Base-by-base conservation (phyloP, 2,329 filamentous ascomycete species). In the Coniochaeta ligniaria region DNA sequence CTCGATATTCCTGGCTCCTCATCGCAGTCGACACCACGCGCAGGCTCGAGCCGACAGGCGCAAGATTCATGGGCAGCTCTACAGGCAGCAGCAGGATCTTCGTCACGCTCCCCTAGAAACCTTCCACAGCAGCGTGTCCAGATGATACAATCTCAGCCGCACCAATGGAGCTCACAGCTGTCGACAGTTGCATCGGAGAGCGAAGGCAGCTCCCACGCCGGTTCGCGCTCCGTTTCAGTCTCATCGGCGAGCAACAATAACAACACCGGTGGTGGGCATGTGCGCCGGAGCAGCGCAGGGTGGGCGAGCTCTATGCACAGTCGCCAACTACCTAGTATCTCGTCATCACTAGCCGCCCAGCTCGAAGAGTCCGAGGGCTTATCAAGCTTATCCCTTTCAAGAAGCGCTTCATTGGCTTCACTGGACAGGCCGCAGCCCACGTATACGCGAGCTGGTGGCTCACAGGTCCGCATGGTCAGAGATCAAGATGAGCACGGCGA, bases 401-500 rank as follows among this genome's bases (percentile, higher is more conserved):
- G 72, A 61, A 76, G 70, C 60, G 77, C 76, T 52, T 80, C 81
- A 3, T 66, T 84, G 9, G 77, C 76, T 52, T 80, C 81, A 3
- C 66, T 84, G 8, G 82, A 85, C 28, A 74, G 75, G 7, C 83
- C 82, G 0, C 72, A 75, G 43, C 73, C 80, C 2, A 74, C 74
- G 11, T 78, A 78, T 65, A 67, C 73, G 59, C 75, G 79, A 66
- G 73, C 66, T 45, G 71, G 75, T 62, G 71, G 73, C 60, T 65
- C 75, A 64, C 65, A 76, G 66, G 74, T 74, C 28, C 79, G 77
- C 50, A 74, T 80, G 33, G 75, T 88, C 45, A 78, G 79, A 22
- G 79, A 88, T 63, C 79, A 83, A 61, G 85, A 88, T 64, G 86
- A 88, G 68, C 76, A 88, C 64, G 84, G 85, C 4, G 86, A 89